Conservation (phyloP, 164 flowering plant species). For the Macadamia integrifolia region DNA sequence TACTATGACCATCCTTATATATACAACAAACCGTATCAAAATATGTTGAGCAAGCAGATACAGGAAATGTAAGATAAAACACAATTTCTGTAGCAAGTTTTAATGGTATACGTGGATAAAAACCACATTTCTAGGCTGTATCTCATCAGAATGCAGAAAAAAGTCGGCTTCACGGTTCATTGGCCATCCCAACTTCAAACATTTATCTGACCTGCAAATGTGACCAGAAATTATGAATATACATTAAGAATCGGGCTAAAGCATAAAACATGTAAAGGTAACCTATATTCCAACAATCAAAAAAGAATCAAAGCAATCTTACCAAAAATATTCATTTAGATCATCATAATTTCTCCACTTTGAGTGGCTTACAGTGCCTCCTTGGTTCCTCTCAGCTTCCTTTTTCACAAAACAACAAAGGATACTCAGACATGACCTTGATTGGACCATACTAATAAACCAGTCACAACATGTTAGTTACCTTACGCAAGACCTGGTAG, state of each 20-base stretch:
- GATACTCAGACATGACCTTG: conserved; percentile 9
- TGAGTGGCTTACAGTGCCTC: conserved; percentile 89
- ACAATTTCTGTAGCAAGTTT: too few species aligned
- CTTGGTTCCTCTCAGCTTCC: conserved; percentile 86
- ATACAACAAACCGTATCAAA: too few species aligned
- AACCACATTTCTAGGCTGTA: conserved; percentile 22
- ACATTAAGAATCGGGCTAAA: not conserved
- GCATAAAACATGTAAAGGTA: not conserved
- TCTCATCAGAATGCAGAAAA: conserved; percentile 60
- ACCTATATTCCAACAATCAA: not conserved
- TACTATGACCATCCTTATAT: too few species aligned
- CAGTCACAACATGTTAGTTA: conserved; percentile 19
- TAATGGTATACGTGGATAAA: not conserved
- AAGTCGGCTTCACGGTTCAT: conserved; percentile 64
- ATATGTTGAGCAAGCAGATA: too few species aligned
- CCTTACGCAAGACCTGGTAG: conserved; percentile 72
- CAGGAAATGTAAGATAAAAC: too few species aligned
- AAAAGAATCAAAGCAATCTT: conserved; percentile 3
- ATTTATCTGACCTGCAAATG: conserved; percentile 57
- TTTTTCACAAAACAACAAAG: conserved; percentile 29
- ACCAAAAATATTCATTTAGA: conserved; percentile 97
- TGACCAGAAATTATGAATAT: not conserved
- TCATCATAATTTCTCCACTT: conserved; percentile 99
- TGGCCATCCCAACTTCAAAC: conserved; percentile 82
- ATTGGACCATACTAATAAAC: conserved; percentile 1